Base-by-base conservation (phyloP, 1,139 yeast genomes). In the Keqinozyma sinolaborantium region DNA sequence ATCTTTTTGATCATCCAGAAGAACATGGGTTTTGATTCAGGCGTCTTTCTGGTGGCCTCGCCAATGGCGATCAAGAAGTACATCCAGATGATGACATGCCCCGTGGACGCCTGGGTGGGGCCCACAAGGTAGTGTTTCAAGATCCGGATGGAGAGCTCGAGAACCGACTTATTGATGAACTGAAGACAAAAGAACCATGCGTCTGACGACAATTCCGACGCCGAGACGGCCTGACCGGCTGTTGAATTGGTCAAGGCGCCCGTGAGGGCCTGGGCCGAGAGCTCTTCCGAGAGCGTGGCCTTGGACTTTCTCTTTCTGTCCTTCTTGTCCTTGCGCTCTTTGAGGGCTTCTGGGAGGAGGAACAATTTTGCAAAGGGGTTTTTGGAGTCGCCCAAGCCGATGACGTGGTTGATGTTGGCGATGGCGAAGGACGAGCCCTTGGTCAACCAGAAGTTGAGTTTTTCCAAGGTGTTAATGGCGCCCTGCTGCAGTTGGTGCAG, bases 341-440 rank as follows among this genome's bases (percentile, higher is more conserved):
- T 80, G 37, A 83, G 58, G 7, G 82, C 84, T 47, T 80, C 83
- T 1, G 88, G 83, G 18, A 83, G 60, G 35, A 74, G 78, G 53
- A 83, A 83, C 13, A 83, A 51, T 45, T 79, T 75, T 3, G 90
- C 86, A 57, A 83, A 82, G 13, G 92, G 88, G 48, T 81, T 83
- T 30, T 70, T 67, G 3, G 84, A 70, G 48, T 81, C 83, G 20
- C 94, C 94, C 56, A 83, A 79, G 1, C 94, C 94, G 30, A 81
- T 73, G 30, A 83, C 53, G 56, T 83, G 90, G 47, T 79, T 72
- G 34, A 83, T 77, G 47, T 83, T 84, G 16, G 87, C 79, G 34
- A 83, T 66, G 2, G 92, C 90, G 62, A 83, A 83, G 25, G 78
- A 67, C 1, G 88, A 76, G 2, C 86, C 81, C 49, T 83, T 82